Base-by-base conservation (phyloP, 805 yeast genomes). In the Kodamaea sagamina region DNA sequence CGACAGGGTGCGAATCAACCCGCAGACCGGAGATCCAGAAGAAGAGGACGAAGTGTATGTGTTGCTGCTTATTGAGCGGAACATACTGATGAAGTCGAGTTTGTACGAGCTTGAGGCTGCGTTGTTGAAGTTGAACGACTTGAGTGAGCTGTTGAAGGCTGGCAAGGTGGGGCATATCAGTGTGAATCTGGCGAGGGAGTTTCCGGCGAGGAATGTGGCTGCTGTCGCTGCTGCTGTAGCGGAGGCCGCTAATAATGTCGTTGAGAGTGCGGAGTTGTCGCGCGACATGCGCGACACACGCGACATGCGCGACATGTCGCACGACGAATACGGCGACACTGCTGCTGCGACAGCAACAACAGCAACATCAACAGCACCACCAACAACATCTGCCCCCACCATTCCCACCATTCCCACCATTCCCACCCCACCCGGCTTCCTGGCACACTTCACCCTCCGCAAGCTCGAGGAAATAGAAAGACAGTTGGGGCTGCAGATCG, bases 121-220 rank as follows among this genome's bases (percentile, higher is more conserved):
- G 2, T 46, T 59, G 32, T 48, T 57, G 28, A 62, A 59, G 41
- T 46, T 65, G 31, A 53, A 56, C 43, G 66, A 65, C 35, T 46
- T 63, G n/a, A 61, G 67, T 43, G 70, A 65, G 32, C 54, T 57
- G 9, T 46, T 61, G 32, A 62, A 62, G 35, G 52, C 48, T 11
- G 66, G 67, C 4, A 56, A 59, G 42, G 40, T 35, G n/a, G 26
- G 26, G 39, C 9, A 47, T 21, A 18, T 25, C 27, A 24, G 42
- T 9, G 21, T 16, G 6, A 12, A 16, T 31, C 17, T 17, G 11
- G 18, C 34, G 18, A 29, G 34, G 15, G 39, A 25, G 12, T 17
- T 9, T 17, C 28, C 39, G 9, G 39, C 34, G 5, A 17, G 34
- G 3, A 29, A 15, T 19, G 34, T 29, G 4, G 34, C 34, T 12